Evolutionary conservation across 2,329 filamentous ascomycete species (phyloP).

Genomic region (Fusarium sp.): DNA sequence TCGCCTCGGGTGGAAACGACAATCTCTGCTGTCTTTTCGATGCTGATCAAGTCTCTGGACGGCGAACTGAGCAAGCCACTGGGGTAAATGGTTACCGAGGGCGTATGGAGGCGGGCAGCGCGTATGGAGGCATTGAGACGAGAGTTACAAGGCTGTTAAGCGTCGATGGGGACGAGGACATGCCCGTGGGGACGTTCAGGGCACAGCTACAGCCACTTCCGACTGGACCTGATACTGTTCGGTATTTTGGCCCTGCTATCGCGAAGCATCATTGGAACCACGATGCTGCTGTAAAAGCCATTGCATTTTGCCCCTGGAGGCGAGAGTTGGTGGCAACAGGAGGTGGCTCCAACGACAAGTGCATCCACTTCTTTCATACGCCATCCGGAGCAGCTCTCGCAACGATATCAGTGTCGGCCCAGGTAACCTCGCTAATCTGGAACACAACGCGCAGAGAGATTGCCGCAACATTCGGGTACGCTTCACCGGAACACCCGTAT

Average conservation of each 20-base stretch:
- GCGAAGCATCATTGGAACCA: constrained; percentile 81
- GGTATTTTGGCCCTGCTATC: constrained; percentile 61
- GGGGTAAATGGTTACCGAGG: neutral
- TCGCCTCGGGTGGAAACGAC: constrained; percentile 93
- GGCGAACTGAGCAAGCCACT: neutral
- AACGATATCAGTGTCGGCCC: constrained; percentile 90
- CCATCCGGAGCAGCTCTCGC: constrained; percentile 84
- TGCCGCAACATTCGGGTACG: constrained; percentile 91
- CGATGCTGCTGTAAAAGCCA: constrained; percentile 91
- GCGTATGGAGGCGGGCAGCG: constrained; percentile 1
- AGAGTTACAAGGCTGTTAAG: constrained; percentile 5
- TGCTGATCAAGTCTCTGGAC: constrained; percentile 63
- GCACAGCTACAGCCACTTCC: constrained; percentile 45
- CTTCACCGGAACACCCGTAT: constrained; percentile 87
- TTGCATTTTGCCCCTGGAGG: constrained; percentile 96
- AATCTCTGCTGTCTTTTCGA: constrained; percentile 88
- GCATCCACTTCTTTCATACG: constrained; percentile 95
- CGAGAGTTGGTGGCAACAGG: constrained; percentile 87
- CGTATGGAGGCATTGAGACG: constrained; percentile 23
- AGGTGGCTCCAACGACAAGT: constrained; percentile 92
- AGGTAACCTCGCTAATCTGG: constrained; percentile 94
- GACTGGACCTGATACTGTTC: constrained; percentile 49
- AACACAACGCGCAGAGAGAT: constrained; percentile 87
- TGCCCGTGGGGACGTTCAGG: constrained; percentile 5
- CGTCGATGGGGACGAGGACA: neutral